These are phyloP conservation scores for Arthrobotrys pseudoclavata DNA, from an alignment of 2,329 filamentous ascomycete species.

Conservation along the genomic window DNA sequence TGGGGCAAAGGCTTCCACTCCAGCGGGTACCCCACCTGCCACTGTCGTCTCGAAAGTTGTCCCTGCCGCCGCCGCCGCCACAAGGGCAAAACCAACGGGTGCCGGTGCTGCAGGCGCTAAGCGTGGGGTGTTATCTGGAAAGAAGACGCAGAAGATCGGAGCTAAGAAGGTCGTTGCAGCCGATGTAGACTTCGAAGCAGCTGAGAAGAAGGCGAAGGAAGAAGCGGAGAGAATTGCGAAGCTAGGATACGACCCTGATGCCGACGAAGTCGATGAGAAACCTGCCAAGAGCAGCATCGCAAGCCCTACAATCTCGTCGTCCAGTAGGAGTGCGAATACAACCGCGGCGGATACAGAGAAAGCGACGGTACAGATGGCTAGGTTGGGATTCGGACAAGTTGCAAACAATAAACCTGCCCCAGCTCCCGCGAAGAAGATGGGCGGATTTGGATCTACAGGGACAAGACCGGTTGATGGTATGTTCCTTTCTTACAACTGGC, in stretches of 20 bases:
- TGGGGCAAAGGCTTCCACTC: slow-evolving; percentile 69
- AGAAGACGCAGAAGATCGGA: slow-evolving; percentile 85
- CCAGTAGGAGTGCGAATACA: slow-evolving; percentile 70
- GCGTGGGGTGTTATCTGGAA: slow-evolving; percentile 82
- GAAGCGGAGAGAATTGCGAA: slow-evolving; percentile 96
- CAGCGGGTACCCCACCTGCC: slow-evolving; percentile 72
- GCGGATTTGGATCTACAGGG: slow-evolving; percentile 87
- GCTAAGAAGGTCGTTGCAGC: slow-evolving; percentile 85
- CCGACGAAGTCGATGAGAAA: slow-evolving; percentile 74
- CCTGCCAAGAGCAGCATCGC: slow-evolving; percentile 67
- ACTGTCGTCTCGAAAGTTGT: slow-evolving; percentile 69
- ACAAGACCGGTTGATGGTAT: slow-evolving; percentile 79
- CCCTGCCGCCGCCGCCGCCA: slow-evolving; percentile 80
- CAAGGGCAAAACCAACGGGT: slow-evolving; percentile 77
- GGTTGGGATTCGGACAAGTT: slow-evolving; percentile 89
- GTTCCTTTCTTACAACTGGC: slow-evolving; percentile 60
- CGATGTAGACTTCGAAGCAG: slow-evolving; percentile 80
- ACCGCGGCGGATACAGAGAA: slow-evolving; percentile 80
- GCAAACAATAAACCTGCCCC: slow-evolving; percentile 74
- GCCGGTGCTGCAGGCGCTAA: slow-evolving; percentile 74
- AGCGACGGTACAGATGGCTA: slow-evolving; percentile 86
- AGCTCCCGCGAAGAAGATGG: slow-evolving; percentile 79
- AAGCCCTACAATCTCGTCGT: slow-evolving; percentile 71
- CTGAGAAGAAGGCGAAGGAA: slow-evolving; percentile 96
- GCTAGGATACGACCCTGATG: slow-evolving; percentile 93